Conservation (phyloP, 805 yeast genomes). For the Hanseniaspora occidentalis region DNA sequence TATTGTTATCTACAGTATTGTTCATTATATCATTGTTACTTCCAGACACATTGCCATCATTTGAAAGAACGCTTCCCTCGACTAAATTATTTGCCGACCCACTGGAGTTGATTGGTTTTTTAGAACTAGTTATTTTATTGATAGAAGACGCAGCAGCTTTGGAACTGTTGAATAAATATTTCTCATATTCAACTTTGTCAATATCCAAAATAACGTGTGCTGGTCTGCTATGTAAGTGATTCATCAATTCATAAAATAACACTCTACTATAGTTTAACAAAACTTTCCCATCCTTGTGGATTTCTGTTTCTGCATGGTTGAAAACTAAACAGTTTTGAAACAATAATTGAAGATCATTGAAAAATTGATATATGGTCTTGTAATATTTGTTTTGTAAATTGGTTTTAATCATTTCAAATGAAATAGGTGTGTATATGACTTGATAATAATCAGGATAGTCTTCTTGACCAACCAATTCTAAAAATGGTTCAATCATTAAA, state of each 20-base stretch:
- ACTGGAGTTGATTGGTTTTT: background rate
- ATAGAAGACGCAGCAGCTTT: background rate
- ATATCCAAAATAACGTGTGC: constrained; percentile 20
- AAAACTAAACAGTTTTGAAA: constrained; percentile 70
- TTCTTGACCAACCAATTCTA: constrained; percentile 57
- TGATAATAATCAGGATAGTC: constrained; percentile 74
- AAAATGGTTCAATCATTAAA: constrained; percentile 53
- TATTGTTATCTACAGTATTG: constrained; percentile 17
- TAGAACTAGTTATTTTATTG: background rate
- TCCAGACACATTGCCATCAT: background rate
- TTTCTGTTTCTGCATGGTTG: constrained; percentile 61
- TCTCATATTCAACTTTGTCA: constrained; percentile 20
- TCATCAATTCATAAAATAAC: constrained; percentile 15
- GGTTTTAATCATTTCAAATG: constrained; percentile 46
- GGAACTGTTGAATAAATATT: constrained; percentile 14
- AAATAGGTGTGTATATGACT: constrained; percentile 60
- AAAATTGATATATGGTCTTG: constrained; percentile 44
- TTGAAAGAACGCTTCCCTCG: background rate
- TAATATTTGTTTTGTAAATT: constrained; percentile 41
- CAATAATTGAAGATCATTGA: constrained; percentile 45
- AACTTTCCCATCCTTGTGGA: constrained; percentile 57
- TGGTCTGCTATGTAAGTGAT: constrained; percentile 18
- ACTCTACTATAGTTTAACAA: constrained; percentile 41
- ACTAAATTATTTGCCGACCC: background rate
- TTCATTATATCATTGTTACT: background rate